Evolutionary conservation across 1,284 basidiomycete species (phyloP), one percentile per base, ranked within the genome.

Genomic region (Ceratobasidium sp.): DNA sequence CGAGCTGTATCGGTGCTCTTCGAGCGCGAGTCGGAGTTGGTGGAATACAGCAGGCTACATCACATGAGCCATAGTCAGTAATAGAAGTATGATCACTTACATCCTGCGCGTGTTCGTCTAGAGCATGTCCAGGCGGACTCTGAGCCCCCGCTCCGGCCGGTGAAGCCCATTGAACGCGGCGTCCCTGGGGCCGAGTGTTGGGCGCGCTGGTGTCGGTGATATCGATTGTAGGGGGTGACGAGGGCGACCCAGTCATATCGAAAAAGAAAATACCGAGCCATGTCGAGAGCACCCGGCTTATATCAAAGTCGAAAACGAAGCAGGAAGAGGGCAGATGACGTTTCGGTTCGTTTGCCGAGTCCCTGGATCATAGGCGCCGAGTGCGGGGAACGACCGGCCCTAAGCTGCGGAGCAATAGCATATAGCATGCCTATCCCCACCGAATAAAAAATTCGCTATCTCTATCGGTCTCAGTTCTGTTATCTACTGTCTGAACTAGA

Each of bases 31-130:
- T 9, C 81, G 83, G 18, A 89, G 82, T 8, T 79, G 83, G 72
- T 84, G 80, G 65, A 89, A 88, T 1, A 85, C 83, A 53, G 80
- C 77, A 2, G 85, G 84, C 88, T 89, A 73, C 48, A 21, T 28
- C 64, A 30, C 8, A 26, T 61, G 14, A 72, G 32, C 45, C 46
- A 21, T 64, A 48, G 53, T 23, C 70, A 32, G 6, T 4, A 4
- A 3, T 16, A 4, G 8, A 3, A 43, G 65, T 26, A 59, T 52
- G 12, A 43, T 30, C 16, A 82, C 85, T 69, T 72, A 86, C 86
- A 76, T 86, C 82, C 41, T 82, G 76, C 0, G 82, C 85, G 39
- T 82, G 79, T 76, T 85, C 83, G 74, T 87, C 86, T 43, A 87
- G 77, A 41, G 80, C 80, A 76, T 82, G 82, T n/a, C 77, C 77